Percentiles rank a stretch among this genome's conserved stretches.
phyloP scores from a whole-genome alignment of 108 stramenopile species.

The Phaeodactylum tricornutum region DNA sequence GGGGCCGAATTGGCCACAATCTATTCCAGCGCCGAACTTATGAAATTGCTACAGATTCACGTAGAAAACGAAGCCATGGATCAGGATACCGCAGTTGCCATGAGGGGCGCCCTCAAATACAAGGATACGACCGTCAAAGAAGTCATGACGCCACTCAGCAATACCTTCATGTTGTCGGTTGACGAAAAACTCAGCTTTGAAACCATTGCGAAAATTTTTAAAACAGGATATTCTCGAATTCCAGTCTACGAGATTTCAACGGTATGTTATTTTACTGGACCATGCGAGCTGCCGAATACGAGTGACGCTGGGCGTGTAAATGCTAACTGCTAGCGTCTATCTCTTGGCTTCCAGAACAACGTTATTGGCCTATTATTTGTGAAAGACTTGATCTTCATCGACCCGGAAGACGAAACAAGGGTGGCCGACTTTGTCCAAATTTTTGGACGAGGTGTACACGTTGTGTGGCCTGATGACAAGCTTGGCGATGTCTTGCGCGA shows the following conservation, averaged over 20 bases:
- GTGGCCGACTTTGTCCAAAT: conserved; percentile 86
- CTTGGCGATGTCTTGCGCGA: conserved; percentile 85
- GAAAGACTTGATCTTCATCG: conserved; percentile 98
- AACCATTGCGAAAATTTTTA: conserved; percentile 90
- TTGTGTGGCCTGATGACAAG: conserved; percentile 80
- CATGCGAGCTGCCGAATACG: too few relatives aligned
- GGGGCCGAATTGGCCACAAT: conserved; percentile 91
- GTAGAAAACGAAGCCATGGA: conserved; percentile 74
- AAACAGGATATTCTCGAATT: conserved; percentile 88
- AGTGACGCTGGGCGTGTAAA: too few relatives aligned
- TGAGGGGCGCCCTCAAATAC: conserved; percentile 91
- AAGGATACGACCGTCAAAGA: conserved; percentile 74
- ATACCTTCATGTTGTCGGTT: conserved; percentile 88
- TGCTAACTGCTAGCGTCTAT: too few relatives aligned
- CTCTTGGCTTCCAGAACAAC: conserved; percentile 37
- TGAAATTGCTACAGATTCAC: conserved; percentile 87
- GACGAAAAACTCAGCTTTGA: conserved; percentile 86
- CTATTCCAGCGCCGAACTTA: conserved; percentile 82
- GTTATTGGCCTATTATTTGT: conserved; percentile 93
- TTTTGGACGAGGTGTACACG: conserved; percentile 82
- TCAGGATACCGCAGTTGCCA: conserved; percentile 81
- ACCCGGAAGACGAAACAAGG: conserved; percentile 86
- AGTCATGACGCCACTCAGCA: conserved; percentile 89
- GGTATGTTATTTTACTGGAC: too few relatives aligned
- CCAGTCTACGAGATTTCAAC: conserved; percentile 80